Base-by-base conservation (phyloP, 2,329 filamentous ascomycete species). In the Colletotrichum caudatum region DNA sequence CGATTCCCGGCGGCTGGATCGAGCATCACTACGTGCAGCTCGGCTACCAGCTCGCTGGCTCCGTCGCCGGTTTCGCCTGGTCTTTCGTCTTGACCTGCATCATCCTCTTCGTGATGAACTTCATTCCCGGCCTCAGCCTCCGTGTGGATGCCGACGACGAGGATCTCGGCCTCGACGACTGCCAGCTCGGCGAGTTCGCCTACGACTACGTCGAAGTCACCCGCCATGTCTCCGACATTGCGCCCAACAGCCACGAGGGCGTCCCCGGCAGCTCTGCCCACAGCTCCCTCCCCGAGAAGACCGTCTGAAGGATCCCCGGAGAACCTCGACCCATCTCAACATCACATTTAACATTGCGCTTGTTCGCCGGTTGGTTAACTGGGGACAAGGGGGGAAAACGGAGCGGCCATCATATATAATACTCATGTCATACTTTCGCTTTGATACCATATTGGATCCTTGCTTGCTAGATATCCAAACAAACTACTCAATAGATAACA, bases 181-280 rank as follows among this genome's bases (percentile, higher is more conserved):
- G 89, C 79, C 91, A 94, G 83, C 90, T 94, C 63, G 93, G 93
- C 81, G 93, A 95, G 82, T 94, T 94, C 77, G 92, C 92, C 37
- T 94, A 94, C 84, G 92, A 94, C 80, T 94, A 94, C 80, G 92
- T 94, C 76, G 92, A 94, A 87, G 78, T 90, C 59, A 85, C 84
- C 51, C 85, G 88, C 66, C 92, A 95, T 76, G 89, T 94, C 66
- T 82, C 80, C 71, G 85, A 83, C 48, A 73, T 75, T n/a, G 56
- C 75, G 4, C 65, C 69, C 11, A 50, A 35, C 39, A 64, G 65
- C 44, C 54, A 69, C 16, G 69, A 63, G 4, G 68, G 56, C 16
- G 44, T 56, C n/a, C 61, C 67, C 1, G 53, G 57, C 4, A 68
- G 71, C 56, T 74, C 71, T 16, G 73, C 73, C 11, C 71, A 74